Conservation (phyloP, 148 eudicot genomes). For the Chenopodium quinoa region DNA sequence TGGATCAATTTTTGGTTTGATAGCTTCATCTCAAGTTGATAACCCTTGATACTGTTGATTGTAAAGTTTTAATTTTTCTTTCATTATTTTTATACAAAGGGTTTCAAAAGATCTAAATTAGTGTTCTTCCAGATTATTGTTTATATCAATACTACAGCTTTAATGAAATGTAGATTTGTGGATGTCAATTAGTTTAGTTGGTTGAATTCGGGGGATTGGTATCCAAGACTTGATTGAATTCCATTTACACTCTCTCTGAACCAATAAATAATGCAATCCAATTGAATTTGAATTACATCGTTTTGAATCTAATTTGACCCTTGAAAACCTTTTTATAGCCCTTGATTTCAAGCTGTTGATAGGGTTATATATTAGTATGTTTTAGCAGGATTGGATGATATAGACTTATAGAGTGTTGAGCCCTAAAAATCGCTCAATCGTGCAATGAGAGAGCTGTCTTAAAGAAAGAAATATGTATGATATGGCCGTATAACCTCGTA, state of each 20-base stretch:
- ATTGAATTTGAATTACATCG: too few species aligned
- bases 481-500: not conserved
- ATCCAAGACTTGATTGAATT: too few species aligned
- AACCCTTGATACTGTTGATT: not conserved
- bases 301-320: not conserved
- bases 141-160: not conserved
- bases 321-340: too few species aligned
- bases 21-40: not conserved
- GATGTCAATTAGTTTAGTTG: not conserved
- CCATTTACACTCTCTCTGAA: too few species aligned
- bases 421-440: not conserved
- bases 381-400: not conserved
- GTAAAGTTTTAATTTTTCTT: not conserved
- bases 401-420: not conserved
- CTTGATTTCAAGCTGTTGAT: not conserved
- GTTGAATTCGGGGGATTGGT: too few species aligned
- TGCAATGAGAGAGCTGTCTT: not conserved
- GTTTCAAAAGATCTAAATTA: not conserved
- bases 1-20: conserved; percentile 7
- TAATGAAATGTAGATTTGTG: not conserved
- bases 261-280: too few species aligned
- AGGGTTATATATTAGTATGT: too few species aligned
- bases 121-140: not conserved
- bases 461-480: not conserved
- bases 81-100: not conserved